phyloP scores from a whole-genome alignment of 2,329 filamentous ascomycete genomes.

The Sporothrix inflata region DNA sequence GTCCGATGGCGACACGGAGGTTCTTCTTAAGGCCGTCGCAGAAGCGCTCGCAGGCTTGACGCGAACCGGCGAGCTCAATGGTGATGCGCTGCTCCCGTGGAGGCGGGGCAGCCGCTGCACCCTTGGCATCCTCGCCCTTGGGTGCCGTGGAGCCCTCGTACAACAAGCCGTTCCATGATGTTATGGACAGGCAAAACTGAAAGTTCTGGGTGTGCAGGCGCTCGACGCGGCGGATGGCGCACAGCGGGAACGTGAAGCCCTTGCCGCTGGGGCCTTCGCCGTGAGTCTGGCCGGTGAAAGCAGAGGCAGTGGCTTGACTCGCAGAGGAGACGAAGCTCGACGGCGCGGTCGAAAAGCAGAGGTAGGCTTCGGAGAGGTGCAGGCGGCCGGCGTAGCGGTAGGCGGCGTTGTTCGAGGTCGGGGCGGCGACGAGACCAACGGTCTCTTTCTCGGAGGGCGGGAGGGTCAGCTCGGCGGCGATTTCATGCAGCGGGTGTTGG shows the following conservation, averaged over 20 bases:
- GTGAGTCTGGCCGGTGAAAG: constrained; percentile 90
- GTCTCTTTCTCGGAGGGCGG: constrained; percentile 51
- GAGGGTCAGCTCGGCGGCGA: constrained; percentile 92
- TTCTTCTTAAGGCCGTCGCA: constrained; percentile 95
- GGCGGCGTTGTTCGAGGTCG: constrained; percentile 59
- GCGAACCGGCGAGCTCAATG: constrained; percentile 85
- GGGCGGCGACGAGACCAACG: constrained; percentile 24
- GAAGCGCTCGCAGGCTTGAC: constrained; percentile 89
- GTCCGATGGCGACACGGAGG: constrained; percentile 81
- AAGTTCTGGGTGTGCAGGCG: constrained; percentile 90
- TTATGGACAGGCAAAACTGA: constrained; percentile 88
- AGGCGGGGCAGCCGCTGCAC: not conserved
- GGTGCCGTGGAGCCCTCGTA: constrained; percentile 53
- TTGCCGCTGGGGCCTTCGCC: constrained; percentile 91
- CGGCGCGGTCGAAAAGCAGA: constrained; percentile 94
- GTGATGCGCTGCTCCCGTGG: constrained; percentile 81
- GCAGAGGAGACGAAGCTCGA: constrained; percentile 83
- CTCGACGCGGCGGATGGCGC: constrained; percentile 88
- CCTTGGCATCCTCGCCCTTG: constrained; percentile 47
- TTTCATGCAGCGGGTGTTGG: constrained; percentile 93
- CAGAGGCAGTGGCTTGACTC: constrained; percentile 76
- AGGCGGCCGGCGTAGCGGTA: constrained; percentile 92
- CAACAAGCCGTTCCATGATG: constrained; percentile 83
- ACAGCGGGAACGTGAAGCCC: constrained; percentile 92
- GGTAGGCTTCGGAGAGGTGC: constrained; percentile 89